Conservation (phyloP, 2,329 filamentous ascomycete genomes). For the Curvularia hawaiiensis region DNA sequence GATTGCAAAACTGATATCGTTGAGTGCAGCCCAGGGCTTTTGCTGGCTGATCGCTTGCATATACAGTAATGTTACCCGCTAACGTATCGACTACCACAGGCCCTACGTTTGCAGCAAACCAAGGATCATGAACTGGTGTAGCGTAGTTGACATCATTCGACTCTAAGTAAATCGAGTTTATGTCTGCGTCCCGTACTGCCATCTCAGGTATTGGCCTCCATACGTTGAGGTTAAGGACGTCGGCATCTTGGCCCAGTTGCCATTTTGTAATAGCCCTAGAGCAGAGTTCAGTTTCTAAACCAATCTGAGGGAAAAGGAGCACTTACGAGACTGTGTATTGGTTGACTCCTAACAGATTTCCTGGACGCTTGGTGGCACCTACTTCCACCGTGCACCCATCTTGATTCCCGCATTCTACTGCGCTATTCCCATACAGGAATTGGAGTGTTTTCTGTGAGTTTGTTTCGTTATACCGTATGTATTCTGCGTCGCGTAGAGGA, state of each 20-base stretch:
- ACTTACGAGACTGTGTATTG: constrained; percentile 18
- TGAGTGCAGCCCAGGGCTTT: constrained; percentile 39
- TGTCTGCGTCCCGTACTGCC: constrained; percentile 36
- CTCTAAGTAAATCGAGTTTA: constrained; percentile 40
- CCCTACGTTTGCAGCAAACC: constrained; percentile 34
- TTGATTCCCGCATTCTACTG: neutral
- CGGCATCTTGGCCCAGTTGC: neutral
- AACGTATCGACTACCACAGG: neutral
- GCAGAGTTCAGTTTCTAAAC: neutral
- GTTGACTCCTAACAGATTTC: constrained; percentile 6
- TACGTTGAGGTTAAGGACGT: neutral
- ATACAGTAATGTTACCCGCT: neutral
- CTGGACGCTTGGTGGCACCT: constrained; percentile 12
- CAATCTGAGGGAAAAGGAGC: neutral
- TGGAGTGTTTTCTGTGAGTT: constrained; percentile 9
- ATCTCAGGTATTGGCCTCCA: constrained; percentile 36
- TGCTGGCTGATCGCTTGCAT: constrained; percentile 23
- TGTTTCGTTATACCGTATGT: constrained; percentile 11
- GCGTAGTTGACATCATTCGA: constrained; percentile 34
- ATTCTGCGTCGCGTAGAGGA: constrained; percentile 24
- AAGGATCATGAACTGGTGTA: constrained; percentile 35
- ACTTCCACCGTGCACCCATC: neutral
- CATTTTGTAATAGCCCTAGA: constrained; percentile 4
- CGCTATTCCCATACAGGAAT: constrained; percentile 11
- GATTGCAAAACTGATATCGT: constrained; percentile 46